A percentile compares a stretch with the other conserved stretches of the same genome.
Conservation (phyloP, 2,329 filamentous ascomycete species). For the Aspergillus jensenii region DNA sequence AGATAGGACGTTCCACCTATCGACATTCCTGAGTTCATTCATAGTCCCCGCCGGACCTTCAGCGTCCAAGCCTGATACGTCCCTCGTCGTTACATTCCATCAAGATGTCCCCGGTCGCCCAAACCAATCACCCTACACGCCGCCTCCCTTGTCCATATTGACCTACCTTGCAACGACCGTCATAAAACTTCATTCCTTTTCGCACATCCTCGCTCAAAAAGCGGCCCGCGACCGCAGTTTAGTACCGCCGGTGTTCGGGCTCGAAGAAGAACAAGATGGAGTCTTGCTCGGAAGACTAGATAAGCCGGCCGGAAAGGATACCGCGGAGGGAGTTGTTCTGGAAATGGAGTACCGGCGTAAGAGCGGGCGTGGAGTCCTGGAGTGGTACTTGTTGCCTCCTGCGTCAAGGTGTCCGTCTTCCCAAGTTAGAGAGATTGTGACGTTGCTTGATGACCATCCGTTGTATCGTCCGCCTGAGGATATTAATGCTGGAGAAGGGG, state of each 20-base stretch:
- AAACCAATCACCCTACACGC: slow-evolving; percentile 48
- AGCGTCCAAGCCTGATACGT: slow-evolving; percentile 49
- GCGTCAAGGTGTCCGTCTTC: slow-evolving; percentile 44
- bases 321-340: slow-evolving; percentile 66
- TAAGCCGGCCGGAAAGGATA: slow-evolving; percentile 29
- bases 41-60: slow-evolving; percentile 54
- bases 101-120: slow-evolving; percentile 66
- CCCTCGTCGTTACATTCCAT: slow-evolving; percentile 80
- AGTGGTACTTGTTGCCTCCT: slow-evolving; percentile 63
- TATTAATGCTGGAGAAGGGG: slow-evolving; percentile 41
- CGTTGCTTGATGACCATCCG: slow-evolving; percentile 74
- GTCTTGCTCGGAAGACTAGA: slow-evolving; percentile 65
- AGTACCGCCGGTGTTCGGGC: slow-evolving; percentile 73
- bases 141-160: slow-evolving; percentile 69
- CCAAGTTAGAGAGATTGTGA: slow-evolving; percentile 52
- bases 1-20: slow-evolving; percentile 57
- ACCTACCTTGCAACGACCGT: slow-evolving; percentile 87
- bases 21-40: slow-evolving; percentile 68
- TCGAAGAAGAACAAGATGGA: slow-evolving; percentile 75
- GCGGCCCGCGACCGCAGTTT: slow-evolving; percentile 74
- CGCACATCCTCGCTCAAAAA: slow-evolving; percentile 72
- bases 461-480: slow-evolving; percentile 58
- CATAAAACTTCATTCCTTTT: slow-evolving; percentile 69
- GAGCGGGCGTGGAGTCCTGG: slow-evolving; percentile 73
- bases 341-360: slow-evolving; percentile 84